Evolutionary conservation across 176 grass and related monocot species (phyloP), one percentile per base, ranked within the genome.

Genomic region (Carex parvula): DNA sequence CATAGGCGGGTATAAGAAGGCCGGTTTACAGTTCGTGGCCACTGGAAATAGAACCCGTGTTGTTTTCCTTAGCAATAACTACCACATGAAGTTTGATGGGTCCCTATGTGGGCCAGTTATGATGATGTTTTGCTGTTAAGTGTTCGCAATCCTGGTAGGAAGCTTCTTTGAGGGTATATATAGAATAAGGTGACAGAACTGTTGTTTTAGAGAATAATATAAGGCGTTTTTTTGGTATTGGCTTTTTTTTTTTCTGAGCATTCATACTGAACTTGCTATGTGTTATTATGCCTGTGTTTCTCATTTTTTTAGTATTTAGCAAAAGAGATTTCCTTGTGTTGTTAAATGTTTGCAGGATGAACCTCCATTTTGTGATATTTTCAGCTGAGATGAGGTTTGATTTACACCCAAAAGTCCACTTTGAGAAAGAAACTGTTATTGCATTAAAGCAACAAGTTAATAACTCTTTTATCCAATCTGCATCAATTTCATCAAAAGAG

Each of bases 81-180:
- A 97, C 78, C 92, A 94, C 83, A 92, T 85, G 88, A 92, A 90
- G 86, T 7, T 57, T 20, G 94, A 97, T 7, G 92, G 94, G 79
- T 85, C 94, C 63, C 92, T 97, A 54, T 97, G 94, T 22, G 92
- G 94, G 0, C 94, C 89, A 0, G 84, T 97, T 78, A 61, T 94
- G 94, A 97, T 60, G 90, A 97, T 85, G 92, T 90, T 15, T 54
- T 85, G 1, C 61, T 94, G 59, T 64, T 87, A 60, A 80, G 86
- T 1, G 65, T 92, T 15, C 92, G 79, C 55, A 92, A 84, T 63
- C 35, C 16, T 35, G 15, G 20, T 22, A 63, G 33, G 57, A 81
- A 22, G 59, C 3, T 81, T 63, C 37, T 21, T 81, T 81, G 16
- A 46, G 4, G 70, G 3, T 16, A 44, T 52, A 22, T 74, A 41